These are phyloP conservation scores for Phytophthora fragariae DNA, from an alignment of 352 stramenopile genomes.

Conservation along the genomic window DNA sequence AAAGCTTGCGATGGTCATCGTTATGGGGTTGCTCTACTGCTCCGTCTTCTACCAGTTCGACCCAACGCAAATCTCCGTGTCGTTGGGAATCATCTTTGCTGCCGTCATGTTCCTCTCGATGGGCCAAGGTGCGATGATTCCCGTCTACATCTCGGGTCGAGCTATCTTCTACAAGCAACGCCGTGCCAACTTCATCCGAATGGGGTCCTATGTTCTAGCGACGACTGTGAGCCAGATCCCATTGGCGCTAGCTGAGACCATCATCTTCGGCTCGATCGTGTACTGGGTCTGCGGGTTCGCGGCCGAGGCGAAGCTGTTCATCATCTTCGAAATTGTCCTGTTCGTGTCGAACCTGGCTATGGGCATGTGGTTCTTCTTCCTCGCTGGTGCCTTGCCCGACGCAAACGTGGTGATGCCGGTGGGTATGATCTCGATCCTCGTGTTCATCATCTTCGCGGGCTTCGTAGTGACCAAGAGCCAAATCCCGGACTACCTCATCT, in stretches of 20 bases:
- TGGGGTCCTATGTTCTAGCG: slow-evolving; percentile 4
- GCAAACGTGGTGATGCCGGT: slow-evolving; percentile 7
- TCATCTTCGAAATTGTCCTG: slow-evolving; percentile 48
- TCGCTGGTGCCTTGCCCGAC: background rate
- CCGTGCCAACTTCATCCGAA: slow-evolving; percentile 52
- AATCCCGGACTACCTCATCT: slow-evolving; percentile 8
- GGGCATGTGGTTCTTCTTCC: slow-evolving; percentile 18
- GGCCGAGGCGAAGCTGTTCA: slow-evolving; percentile 29
- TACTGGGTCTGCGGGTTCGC: slow-evolving; percentile 86
- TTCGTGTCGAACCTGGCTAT: slow-evolving; percentile 44
- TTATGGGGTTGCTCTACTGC: slow-evolving; percentile 38
- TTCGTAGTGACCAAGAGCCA: background rate
- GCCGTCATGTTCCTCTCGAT: slow-evolving; percentile 73
- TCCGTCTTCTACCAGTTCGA: slow-evolving; percentile 32
- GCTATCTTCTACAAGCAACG: slow-evolving; percentile 81
- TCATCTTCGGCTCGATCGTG: slow-evolving; percentile 79
- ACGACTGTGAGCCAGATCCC: slow-evolving; percentile 11
- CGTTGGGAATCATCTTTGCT: slow-evolving; percentile 74
- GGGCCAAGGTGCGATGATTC: slow-evolving; percentile 33
- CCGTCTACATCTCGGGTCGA: slow-evolving; percentile 34
- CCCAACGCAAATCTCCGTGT: slow-evolving; percentile 21
- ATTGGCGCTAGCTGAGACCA: slow-evolving; percentile 41
- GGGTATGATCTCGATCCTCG: slow-evolving; percentile 5
- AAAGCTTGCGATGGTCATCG: slow-evolving; percentile 30
- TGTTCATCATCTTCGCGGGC: slow-evolving; percentile 7